phyloP scores from a whole-genome alignment of 1,139 yeast genomes.

The Dujonia santamariae region DNA sequence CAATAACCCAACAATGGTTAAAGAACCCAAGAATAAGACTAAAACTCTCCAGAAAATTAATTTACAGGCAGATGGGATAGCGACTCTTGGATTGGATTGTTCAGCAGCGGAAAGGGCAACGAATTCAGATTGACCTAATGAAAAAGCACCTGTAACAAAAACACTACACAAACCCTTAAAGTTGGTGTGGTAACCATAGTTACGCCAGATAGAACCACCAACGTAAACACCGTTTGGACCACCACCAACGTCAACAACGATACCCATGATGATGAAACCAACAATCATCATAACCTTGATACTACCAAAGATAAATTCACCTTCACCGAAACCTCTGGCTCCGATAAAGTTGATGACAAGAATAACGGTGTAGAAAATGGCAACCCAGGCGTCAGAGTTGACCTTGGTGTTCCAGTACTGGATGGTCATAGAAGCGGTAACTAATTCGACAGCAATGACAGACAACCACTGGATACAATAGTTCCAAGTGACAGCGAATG shows the following conservation, averaged over 20 bases:
- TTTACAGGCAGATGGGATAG: conserved; percentile 32
- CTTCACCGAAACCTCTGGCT: conserved; percentile 30
- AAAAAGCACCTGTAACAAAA: conserved; percentile 27
- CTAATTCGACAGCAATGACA: conserved; percentile 40
- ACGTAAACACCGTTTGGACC: conserved; percentile 18
- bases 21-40: conserved; percentile 30
- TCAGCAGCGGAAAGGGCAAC: conserved; percentile 34
- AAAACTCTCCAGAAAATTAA: conserved; percentile 31
- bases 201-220: conserved; percentile 30
- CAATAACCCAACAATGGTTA: conserved; percentile 31
- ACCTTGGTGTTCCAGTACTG: conserved; percentile 28
- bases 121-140: conserved; percentile 28
- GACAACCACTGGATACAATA: conserved; percentile 43
- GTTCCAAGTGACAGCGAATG: conserved; percentile 42
- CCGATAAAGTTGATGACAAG: conserved; percentile 24
- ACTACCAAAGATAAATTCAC: conserved; percentile 26
- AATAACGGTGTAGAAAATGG: conserved; percentile 25
- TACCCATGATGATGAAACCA: conserved; percentile 29
- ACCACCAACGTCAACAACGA: conserved; percentile 28
- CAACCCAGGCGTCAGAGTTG: conserved; percentile 28
- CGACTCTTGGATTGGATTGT: conserved; percentile 30
- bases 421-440: conserved; percentile 39
- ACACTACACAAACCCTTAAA: conserved; percentile 31
- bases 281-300: conserved; percentile 19
- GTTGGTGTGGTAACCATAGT: conserved; percentile 24